Conservation (phyloP, 2,329 filamentous ascomycete species). For the Fusarium dimerum region DNA sequence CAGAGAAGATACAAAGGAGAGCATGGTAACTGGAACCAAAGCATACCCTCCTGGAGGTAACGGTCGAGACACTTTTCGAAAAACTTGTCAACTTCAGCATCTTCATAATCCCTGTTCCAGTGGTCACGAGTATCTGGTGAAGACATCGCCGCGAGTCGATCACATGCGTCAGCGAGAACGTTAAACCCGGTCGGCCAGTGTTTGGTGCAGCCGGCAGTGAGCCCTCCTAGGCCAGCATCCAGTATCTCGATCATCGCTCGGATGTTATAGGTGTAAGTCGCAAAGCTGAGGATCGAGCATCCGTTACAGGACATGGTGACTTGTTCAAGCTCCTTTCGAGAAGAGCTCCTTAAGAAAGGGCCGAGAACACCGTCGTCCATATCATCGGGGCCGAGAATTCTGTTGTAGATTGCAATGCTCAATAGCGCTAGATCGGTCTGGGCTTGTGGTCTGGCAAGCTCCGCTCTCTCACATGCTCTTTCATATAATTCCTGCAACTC, state of each 20-base stretch:
- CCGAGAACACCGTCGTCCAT: background rate
- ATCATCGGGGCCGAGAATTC: too few relatives aligned
- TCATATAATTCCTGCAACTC: background rate
- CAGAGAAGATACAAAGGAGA: slow-evolving; percentile 21
- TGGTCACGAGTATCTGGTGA: background rate
- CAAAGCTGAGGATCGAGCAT: slow-evolving; percentile 27
- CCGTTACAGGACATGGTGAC: slow-evolving; percentile 24
- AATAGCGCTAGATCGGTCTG: too few relatives aligned
- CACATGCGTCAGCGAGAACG: slow-evolving; percentile 17
- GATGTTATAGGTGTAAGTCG: slow-evolving; percentile 1
- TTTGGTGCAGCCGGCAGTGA: slow-evolving; percentile 16
- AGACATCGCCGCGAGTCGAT: slow-evolving; percentile 9
- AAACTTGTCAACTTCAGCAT: slow-evolving; percentile 5
- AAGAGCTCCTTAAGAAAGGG: slow-evolving; percentile 5
- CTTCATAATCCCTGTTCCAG: background rate
- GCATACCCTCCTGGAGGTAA: slow-evolving; percentile 17
- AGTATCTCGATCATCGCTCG: slow-evolving; percentile 21
- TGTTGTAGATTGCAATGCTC: too few relatives aligned
- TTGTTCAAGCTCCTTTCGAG: slow-evolving; percentile 8
- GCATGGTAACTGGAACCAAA: slow-evolving; percentile 20
- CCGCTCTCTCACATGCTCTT: background rate
- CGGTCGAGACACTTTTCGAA: slow-evolving; percentile 20
- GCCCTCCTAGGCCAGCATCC: slow-evolving; percentile 18
- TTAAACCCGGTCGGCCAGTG: slow-evolving; percentile 28
- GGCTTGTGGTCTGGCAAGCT: too few relatives aligned